Base-by-base conservation (phyloP, 1,139 yeast species). In the Taphrina flavorubra region DNA sequence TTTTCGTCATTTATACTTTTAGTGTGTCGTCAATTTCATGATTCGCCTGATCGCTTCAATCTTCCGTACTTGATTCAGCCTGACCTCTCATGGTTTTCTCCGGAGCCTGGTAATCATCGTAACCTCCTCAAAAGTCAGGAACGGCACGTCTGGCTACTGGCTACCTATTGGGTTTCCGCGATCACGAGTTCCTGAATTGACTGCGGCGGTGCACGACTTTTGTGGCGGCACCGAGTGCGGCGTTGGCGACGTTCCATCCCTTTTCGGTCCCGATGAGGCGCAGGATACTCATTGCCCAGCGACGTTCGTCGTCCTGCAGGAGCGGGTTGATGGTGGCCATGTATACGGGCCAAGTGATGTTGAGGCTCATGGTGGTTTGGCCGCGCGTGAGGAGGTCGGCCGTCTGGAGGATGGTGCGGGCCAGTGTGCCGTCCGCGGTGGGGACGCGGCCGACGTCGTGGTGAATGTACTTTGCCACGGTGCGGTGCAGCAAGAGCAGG, bases 161-260 rank as follows among this genome's bases (percentile, higher is more conserved):
- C n/a, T n/a, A n/a, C n/a, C n/a, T n/a, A n/a, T n/a, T n/a, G n/a
- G n/a, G n/a, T n/a, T n/a, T n/a, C n/a, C n/a, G n/a, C n/a, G n/a
- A n/a, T n/a, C n/a, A n/a, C n/a, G n/a, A n/a, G n/a, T n/a, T 37
- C 40, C 40, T 37, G 10, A 37, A 44, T 44, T 44, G 8, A n/a
- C 47, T 44, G n/a, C 47, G 47, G 5, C 40, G 47, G 5, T 20
- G 34, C 14, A 18, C 58, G 8, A n/a, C 40, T 16, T 36, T 18
- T 8, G 60, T 61, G 25, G 44, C 46, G 10, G 53, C 53, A 49
- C 53, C 20, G n/a, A 63, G 47, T 13, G 67, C 67, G 14, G 58
- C 16, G 7, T 44, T n/a, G 11, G 67, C 67, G 20, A 63, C 51
- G 7, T 46, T 37, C 67, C 67, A 63, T 4, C 61, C 61, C 47